These are phyloP conservation scores for Aureobasidium zeae DNA, from an alignment of 2,329 filamentous ascomycete species.

Conservation along the genomic window DNA sequence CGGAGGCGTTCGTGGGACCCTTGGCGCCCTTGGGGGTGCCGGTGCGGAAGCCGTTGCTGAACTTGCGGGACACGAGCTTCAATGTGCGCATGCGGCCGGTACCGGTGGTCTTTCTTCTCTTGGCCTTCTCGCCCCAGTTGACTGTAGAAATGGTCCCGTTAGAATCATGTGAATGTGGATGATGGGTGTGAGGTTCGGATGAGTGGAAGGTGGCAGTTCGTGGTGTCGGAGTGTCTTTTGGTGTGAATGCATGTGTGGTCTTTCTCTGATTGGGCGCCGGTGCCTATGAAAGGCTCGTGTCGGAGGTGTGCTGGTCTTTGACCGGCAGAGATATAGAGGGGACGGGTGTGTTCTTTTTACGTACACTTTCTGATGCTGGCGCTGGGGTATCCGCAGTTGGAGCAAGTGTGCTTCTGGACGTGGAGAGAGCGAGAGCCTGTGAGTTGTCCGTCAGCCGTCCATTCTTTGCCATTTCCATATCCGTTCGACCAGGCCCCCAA, in stretches of 20 bases:
- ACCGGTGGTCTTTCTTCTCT: constrained; percentile 98
- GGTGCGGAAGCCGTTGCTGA: constrained; percentile 96
- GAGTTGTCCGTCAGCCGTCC: constrained; percentile 22
- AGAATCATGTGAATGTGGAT: constrained; percentile 12
- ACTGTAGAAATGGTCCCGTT: too few species aligned
- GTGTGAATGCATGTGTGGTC: background rate
- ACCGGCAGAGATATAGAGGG: background rate
- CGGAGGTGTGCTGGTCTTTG: background rate
- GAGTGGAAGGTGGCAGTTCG: background rate
- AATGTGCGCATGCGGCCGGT: constrained; percentile 94
- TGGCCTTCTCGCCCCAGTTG: constrained; percentile 99
- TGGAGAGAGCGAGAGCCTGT: constrained; percentile 91
- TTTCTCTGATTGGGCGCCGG: background rate
- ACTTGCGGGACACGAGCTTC: constrained; percentile 82
- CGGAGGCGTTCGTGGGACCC: constrained; percentile 44
- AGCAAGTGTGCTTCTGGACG: constrained; percentile 98
- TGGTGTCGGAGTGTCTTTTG: background rate
- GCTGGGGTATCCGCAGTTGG: constrained; percentile 90
- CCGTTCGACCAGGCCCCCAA: too few species aligned
- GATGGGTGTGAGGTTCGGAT: constrained; percentile 8
- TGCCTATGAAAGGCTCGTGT: background rate
- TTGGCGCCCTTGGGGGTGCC: constrained; percentile 78
- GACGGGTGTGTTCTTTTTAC: too few species aligned
- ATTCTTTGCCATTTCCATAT: constrained; percentile 14
- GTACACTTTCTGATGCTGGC: constrained; percentile 98